Conservation (phyloP, 2,329 filamentous ascomycete genomes). For the Microascus cirrosus region DNA sequence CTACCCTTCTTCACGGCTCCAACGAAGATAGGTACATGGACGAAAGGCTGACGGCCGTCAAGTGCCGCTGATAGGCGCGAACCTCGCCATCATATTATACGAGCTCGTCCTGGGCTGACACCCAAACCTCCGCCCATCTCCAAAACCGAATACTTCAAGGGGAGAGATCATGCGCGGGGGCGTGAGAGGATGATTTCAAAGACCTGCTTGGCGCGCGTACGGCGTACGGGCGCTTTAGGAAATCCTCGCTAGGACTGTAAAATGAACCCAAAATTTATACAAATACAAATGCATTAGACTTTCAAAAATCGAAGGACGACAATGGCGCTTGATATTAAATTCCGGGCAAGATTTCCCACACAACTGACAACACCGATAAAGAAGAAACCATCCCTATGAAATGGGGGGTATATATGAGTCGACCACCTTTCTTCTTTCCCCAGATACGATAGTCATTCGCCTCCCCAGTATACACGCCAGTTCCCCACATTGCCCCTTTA, state of each 20-base stretch:
- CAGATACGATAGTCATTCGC: not conserved
- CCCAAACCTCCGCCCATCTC: not conserved
- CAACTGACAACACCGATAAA: not conserved
- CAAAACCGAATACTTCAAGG: not conserved
- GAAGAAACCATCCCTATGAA: not conserved
- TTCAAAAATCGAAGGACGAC: not conserved
- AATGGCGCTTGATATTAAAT: not conserved
- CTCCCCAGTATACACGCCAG: not conserved
- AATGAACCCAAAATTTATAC: not conserved
- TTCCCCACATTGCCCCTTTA: not conserved
- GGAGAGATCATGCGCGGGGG: too few relatives aligned
- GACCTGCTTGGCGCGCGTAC: not conserved
- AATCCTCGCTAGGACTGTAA: not conserved
- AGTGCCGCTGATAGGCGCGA: constrained; percentile 81
- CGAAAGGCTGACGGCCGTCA: not conserved
- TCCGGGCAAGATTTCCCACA: too few relatives aligned
- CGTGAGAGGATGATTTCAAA: not conserved
- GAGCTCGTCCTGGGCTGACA: constrained; percentile 61
- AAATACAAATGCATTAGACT: not conserved
- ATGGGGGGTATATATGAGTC: not conserved
- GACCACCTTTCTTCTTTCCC: not conserved
- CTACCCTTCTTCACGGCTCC: not conserved
- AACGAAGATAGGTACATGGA: not conserved
- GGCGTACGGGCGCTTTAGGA: not conserved
- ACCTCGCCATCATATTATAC: constrained; percentile 73